Conservation (phyloP, 1,284 basidiomycete species). For the Meripilus lineatus region DNA sequence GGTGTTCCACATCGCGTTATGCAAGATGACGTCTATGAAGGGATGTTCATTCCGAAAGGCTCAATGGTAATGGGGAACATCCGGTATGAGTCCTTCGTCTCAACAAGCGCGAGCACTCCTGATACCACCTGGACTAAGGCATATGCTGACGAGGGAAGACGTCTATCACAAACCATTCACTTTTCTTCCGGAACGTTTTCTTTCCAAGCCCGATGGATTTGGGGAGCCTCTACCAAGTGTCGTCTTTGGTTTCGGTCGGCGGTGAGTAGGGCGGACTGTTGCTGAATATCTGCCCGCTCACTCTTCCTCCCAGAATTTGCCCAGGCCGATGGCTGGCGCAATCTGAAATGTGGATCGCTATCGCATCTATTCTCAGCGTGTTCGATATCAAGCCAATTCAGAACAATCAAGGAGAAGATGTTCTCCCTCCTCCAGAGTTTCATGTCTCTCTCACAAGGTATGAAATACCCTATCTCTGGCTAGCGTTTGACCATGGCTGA, state of each 20-base stretch:
- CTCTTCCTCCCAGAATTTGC: slow-evolving; percentile 20
- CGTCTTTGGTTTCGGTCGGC: slow-evolving; percentile 16
- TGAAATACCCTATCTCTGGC: neutral
- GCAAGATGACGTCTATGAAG: slow-evolving; percentile 25
- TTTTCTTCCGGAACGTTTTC: slow-evolving; percentile 5
- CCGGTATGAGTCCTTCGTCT: slow-evolving; percentile 25
- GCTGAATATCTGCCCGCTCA: neutral
- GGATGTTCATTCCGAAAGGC: slow-evolving; percentile 22
- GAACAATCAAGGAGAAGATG: slow-evolving; percentile 23
- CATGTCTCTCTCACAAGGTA: slow-evolving; percentile 24
- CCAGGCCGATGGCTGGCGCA: slow-evolving; percentile 31
- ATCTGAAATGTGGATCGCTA: slow-evolving; percentile 27
- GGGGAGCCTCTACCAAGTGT: slow-evolving; percentile 4
- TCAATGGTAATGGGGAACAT: slow-evolving; percentile 31
- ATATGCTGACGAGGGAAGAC: neutral
- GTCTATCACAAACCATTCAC: neutral
- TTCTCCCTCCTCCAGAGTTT: slow-evolving; percentile 27
- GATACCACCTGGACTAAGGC: slow-evolving; percentile 6
- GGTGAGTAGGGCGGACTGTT: slow-evolving; percentile 4
- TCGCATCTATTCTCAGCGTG: slow-evolving; percentile 25
- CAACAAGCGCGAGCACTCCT: neutral
- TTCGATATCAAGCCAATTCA: slow-evolving; percentile 25
- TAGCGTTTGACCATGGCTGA: neutral
- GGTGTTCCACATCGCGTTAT: slow-evolving; percentile 25
- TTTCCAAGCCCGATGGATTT: slow-evolving; percentile 5